phyloP scores from a whole-genome alignment of 2,329 filamentous ascomycete genomes.

The Anisogramma anomala region DNA sequence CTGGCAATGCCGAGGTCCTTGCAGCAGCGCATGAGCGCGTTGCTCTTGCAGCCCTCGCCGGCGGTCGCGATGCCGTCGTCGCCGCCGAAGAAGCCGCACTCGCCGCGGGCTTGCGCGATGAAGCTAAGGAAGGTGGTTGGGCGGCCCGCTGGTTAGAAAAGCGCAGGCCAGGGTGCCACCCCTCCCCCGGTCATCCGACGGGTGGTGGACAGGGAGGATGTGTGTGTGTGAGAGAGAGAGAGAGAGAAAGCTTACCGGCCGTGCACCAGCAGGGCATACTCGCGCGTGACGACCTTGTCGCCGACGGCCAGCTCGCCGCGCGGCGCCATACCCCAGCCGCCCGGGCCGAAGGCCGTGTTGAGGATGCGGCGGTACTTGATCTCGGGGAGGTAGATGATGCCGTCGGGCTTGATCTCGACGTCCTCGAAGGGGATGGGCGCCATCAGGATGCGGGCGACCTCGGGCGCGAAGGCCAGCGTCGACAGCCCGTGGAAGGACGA shows the following conservation, averaged over 20 bases:
- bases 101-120: slow-evolving; percentile 83
- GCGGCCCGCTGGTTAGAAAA: too few relatives aligned
- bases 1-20: slow-evolving; percentile 92
- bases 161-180: too few relatives aligned
- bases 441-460: slow-evolving; percentile 58
- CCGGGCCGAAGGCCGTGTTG: slow-evolving; percentile 84
- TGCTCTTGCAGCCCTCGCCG: slow-evolving; percentile 94
- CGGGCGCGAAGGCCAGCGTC: slow-evolving; percentile 55
- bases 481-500: slow-evolving; percentile 73
- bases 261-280: slow-evolving; percentile 83
- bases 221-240: neutral
- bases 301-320: slow-evolving; percentile 76
- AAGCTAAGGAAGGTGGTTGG: slow-evolving; percentile 53
- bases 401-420: slow-evolving; percentile 95
- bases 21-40: slow-evolving; percentile 95
- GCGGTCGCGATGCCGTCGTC: slow-evolving; percentile 85
- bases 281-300: slow-evolving; percentile 69
- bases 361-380: slow-evolving; percentile 93
- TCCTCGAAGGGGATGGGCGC: slow-evolving; percentile 58
- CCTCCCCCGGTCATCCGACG: neutral
- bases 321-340: slow-evolving; percentile 89
- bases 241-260: slow-evolving; percentile 53
- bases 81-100: slow-evolving; percentile 77
- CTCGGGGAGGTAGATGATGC: slow-evolving; percentile 90
- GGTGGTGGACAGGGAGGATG: neutral